A percentile compares a stretch with the other conserved stretches of the same genome.
Evolutionary conservation across 129 eudicot genomes (phyloP).

Genomic region (Deinandra increscens): DNA sequence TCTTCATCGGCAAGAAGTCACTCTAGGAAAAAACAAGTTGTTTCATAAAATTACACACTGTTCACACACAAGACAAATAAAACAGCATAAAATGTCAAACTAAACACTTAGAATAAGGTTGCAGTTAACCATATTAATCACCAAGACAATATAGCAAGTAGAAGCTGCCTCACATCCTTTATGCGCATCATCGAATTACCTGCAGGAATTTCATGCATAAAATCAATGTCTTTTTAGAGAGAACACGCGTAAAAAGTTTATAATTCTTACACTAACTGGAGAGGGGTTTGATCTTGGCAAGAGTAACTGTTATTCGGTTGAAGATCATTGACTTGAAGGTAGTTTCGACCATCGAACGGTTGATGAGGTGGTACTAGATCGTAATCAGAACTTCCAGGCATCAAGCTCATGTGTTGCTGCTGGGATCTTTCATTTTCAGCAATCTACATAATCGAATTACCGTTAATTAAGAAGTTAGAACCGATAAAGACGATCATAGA

Average conservation of each 20-base stretch:
- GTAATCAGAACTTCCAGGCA: slow-evolving; percentile 79
- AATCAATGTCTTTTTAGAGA: neutral
- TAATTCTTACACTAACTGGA: slow-evolving; percentile 70
- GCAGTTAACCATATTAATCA: slow-evolving; percentile 20
- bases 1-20: neutral
- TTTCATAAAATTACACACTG: slow-evolving; percentile 19
- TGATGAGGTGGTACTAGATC: slow-evolving; percentile 58
- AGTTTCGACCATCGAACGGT: slow-evolving; percentile 72
- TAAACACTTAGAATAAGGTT: slow-evolving; percentile 23
- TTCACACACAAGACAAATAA: slow-evolving; percentile 18
- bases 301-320: slow-evolving; percentile 59
- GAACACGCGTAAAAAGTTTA: neutral
- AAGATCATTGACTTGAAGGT: slow-evolving; percentile 70
- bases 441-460: slow-evolving; percentile 35
- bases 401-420: slow-evolving; percentile 82
- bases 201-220: neutral
- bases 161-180: slow-evolving; percentile 16
- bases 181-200: slow-evolving; percentile 11
- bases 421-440: slow-evolving; percentile 85
- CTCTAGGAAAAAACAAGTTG: slow-evolving; percentile 16
- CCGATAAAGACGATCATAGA: neutral
- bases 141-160: slow-evolving; percentile 15
- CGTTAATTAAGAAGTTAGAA: neutral
- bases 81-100: slow-evolving; percentile 15
- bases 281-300: slow-evolving; percentile 75